These are phyloP conservation scores for Teratosphaeria zuluensis DNA, from an alignment of 2,329 filamentous ascomycete species.

Conservation along the genomic window DNA sequence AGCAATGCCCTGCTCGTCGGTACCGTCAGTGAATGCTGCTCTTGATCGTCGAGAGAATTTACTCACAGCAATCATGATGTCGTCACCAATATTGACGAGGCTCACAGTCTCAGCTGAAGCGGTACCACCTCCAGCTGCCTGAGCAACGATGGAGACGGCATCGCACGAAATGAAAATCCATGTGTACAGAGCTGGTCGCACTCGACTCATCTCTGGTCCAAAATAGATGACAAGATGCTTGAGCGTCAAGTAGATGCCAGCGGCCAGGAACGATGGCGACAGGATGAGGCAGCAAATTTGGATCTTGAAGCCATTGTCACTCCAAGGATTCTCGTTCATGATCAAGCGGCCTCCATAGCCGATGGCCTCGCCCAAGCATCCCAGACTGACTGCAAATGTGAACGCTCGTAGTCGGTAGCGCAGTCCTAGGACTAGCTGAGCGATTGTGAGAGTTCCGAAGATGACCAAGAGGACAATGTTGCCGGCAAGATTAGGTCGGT, in stretches of 20 bases:
- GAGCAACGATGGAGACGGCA: conserved; percentile 35
- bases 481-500: conserved; percentile 28
- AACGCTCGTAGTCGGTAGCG: conserved; percentile 30
- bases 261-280: conserved; percentile 36
- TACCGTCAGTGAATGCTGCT: neutral
- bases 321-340: conserved; percentile 34
- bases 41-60: neutral
- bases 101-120: conserved; percentile 28
- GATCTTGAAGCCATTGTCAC: conserved; percentile 31
- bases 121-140: conserved; percentile 36
- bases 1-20: conserved; percentile 23
- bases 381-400: conserved; percentile 30
- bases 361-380: conserved; percentile 32
- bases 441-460: conserved; percentile 26
- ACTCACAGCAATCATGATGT: conserved; percentile 33
- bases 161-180: conserved; percentile 44
- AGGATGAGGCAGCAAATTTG: conserved; percentile 36
- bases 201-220: conserved; percentile 31
- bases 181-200: conserved; percentile 37
- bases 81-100: conserved; percentile 29
- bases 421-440: conserved; percentile 26
- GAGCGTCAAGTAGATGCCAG: conserved; percentile 38
- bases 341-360: conserved; percentile 36
- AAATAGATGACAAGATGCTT: conserved; percentile 38
- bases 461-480: conserved; percentile 31